phyloP scores from a whole-genome alignment of 169 alveolate genomes.

The Eimeria maxima region DNA sequence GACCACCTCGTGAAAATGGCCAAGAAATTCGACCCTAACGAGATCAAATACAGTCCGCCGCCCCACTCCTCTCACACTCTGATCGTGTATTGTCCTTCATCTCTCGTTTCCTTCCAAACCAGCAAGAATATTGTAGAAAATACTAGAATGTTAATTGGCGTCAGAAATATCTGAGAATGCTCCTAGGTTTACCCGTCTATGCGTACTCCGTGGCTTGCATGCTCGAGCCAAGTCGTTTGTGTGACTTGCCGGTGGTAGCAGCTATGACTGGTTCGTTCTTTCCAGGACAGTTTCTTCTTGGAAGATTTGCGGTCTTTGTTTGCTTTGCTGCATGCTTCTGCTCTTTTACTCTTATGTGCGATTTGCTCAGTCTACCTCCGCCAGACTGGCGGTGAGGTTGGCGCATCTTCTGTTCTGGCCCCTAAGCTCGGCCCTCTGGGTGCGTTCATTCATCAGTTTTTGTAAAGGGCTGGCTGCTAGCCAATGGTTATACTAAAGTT shows the following conservation, averaged over 20 bases:
- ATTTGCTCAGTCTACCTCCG: constrained; percentile 94
- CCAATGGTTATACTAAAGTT: too few relatives aligned
- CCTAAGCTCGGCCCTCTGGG: constrained; percentile 99
- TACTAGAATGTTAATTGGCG: not conserved
- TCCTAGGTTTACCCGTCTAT: not conserved
- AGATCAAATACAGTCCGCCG: constrained; percentile 84
- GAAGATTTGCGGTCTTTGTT: not conserved
- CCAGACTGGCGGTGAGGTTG: constrained; percentile 98
- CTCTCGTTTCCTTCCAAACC: not conserved
- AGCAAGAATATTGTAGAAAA: not conserved
- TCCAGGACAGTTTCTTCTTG: not conserved
- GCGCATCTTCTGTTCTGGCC: constrained; percentile 98
- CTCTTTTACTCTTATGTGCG: not conserved
- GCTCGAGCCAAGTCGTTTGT: not conserved
- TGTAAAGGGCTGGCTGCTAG: not conserved
- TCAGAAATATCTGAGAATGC: not conserved
- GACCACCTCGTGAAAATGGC: constrained; percentile 83
- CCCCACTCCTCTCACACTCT: not conserved
- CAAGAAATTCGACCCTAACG: constrained; percentile 88
- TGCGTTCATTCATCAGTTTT: not conserved
- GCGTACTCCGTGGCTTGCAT: not conserved
- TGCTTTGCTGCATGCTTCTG: not conserved
- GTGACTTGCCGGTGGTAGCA: not conserved
- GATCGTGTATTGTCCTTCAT: not conserved
- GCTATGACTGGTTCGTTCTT: not conserved